Base-by-base conservation (phyloP, 176 grass and related monocot species). In the Ensete ventricosum region DNA sequence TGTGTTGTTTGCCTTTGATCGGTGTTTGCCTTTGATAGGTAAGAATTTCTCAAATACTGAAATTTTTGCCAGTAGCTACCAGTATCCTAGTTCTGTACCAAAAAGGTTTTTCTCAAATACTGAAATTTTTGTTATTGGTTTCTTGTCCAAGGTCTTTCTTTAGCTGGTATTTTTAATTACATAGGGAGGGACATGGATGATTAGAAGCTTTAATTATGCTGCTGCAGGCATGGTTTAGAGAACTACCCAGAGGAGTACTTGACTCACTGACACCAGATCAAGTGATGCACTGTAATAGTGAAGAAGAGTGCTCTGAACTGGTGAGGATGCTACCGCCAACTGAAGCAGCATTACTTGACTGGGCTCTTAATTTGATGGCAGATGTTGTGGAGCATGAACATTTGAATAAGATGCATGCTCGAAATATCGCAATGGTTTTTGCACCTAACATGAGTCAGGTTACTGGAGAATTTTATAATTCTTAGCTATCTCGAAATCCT, bases 211-310 rank as follows among this genome's bases (percentile, higher is more conserved):
- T 71, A 26, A 55, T 2, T 74, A 29, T 57, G 59, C 12, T 77
- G 34, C 21, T 66, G 50, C 22, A 77, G 75, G 75, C 75, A 77
- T 77, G 75, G 75, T 77, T 77, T 25, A 52, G 75, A 27, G 75
- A 77, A 53, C 58, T 77, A 16, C 75, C 75, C n/a, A 77, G 19
- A n/a, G 75, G 75, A 60, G 60, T 77, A 25, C 75, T 77, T 17
- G 75, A 77, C 60, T 77, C 60, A 19, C 19, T 77, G 75, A 77
- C 75, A 14, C 75, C 75, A 26, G 75, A 77, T 65, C 75, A 77
- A 60, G 75, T 77, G 60, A 77, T 77, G 75, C 75, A 77, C 21
- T 77, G 75, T 50, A 77, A 77, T 60, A 77, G 60, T 16, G 75
- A 77, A 77, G 75, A 77, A 60, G 75, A 77, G 21, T 77, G 75